Conservation (phyloP, 306 rosid species). For the Inga laurina region DNA sequence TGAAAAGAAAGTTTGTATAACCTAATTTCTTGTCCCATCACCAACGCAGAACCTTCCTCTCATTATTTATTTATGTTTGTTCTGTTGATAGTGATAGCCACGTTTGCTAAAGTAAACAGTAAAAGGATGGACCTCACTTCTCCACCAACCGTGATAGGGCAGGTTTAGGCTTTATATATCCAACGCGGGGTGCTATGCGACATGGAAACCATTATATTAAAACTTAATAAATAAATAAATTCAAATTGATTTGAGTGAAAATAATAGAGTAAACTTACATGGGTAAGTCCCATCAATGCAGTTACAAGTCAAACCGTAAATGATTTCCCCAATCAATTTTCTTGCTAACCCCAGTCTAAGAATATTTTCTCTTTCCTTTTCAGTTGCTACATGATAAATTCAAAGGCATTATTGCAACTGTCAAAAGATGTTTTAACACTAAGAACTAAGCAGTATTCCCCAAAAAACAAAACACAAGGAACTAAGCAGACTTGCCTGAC, state of each 20-base stretch:
- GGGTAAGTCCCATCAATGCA: not conserved
- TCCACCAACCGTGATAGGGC: not conserved
- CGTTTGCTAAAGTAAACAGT: not conserved
- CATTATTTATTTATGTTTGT: not conserved
- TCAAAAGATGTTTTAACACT: not conserved
- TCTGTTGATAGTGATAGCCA: not conserved
- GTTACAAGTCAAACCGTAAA: not conserved
- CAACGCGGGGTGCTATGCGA: not conserved
- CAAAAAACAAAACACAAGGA: not conserved
- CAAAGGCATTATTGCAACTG: not conserved
- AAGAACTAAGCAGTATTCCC: not conserved
- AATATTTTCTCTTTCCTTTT: not conserved
- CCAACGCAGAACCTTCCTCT: not conserved
- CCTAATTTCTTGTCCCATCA: not conserved
- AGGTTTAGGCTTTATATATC: not conserved
- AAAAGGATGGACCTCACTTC: not conserved
- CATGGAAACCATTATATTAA: not conserved
- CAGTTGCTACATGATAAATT: not conserved
- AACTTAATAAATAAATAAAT: not conserved
- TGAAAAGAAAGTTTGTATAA: not conserved
- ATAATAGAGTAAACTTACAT: not conserved
- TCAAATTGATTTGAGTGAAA: not conserved
- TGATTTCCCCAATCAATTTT: not conserved
- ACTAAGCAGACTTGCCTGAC: not conserved
- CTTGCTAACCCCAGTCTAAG: not conserved